phyloP scores from a whole-genome alignment of 306 rosid genomes.

The Rosa lucieae region DNA sequence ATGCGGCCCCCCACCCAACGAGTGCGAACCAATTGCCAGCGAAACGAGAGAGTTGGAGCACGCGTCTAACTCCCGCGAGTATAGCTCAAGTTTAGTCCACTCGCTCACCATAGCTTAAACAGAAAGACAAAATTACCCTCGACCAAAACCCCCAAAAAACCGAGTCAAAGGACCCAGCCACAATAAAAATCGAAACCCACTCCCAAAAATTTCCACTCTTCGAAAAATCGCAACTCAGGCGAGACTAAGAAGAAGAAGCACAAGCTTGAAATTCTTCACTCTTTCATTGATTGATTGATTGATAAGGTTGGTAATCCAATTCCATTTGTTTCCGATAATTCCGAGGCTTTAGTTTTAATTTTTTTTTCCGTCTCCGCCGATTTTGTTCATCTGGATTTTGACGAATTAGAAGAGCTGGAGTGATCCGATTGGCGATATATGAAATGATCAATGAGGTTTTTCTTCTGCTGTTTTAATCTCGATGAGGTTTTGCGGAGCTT shows the following conservation, averaged over 20 bases:
- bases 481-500: constrained; percentile 15
- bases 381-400: constrained; percentile 7
- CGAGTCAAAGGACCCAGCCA: constrained; percentile 72
- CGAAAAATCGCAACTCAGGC: constrained; percentile 48
- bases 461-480: constrained; percentile 10
- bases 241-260: constrained; percentile 20
- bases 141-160: constrained; percentile 34
- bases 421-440: constrained; percentile 41
- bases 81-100: constrained; percentile 1
- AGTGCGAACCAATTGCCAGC: constrained; percentile 10
- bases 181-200: constrained; percentile 60
- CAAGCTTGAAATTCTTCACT: constrained; percentile 40
- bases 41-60: constrained; percentile 2
- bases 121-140: constrained; percentile 52
- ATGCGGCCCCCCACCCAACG: not conserved
- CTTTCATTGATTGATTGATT: constrained; percentile 41
- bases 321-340: not conserved
- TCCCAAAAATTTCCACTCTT: constrained; percentile 38
- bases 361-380: constrained; percentile 18
- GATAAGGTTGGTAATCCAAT: constrained; percentile 37
- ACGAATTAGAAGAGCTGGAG: constrained; percentile 9
- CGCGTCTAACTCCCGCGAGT: not conserved
- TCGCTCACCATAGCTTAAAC: constrained; percentile 1
- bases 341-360: not conserved
- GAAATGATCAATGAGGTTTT: constrained; percentile 31